phyloP scores from a whole-genome alignment of 1,284 basidiomycete species.

The Pyrrhoderma noxium region DNA sequence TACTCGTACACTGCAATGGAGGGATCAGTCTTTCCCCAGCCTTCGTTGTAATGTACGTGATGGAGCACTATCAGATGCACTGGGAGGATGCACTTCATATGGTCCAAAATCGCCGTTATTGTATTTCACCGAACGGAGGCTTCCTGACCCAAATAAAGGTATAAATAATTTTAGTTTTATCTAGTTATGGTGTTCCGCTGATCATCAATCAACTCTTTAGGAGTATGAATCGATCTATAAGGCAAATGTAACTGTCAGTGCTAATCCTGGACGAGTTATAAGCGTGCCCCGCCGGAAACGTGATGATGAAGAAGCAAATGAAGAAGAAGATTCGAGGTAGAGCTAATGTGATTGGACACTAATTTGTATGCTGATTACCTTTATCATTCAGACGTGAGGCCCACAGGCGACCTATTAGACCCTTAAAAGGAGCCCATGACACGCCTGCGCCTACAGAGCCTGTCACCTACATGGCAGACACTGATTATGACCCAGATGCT shows the following conservation, averaged over 20 bases:
- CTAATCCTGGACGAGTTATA: slow-evolving; percentile 37
- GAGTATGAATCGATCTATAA: slow-evolving; percentile 88
- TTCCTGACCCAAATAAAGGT: slow-evolving; percentile 86
- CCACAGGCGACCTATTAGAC: slow-evolving; percentile 30
- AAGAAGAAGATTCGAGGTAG: slow-evolving; percentile 50
- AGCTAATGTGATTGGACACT: slow-evolving; percentile 13
- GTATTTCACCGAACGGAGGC: slow-evolving; percentile 82
- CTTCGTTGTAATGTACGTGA: slow-evolving; percentile 89
- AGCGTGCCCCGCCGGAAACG: slow-evolving; percentile 55
- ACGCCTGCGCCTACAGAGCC: slow-evolving; percentile 20
- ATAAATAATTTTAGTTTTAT: slow-evolving; percentile 18
- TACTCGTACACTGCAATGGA: slow-evolving; percentile 89
- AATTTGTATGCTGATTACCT: slow-evolving; percentile 7
- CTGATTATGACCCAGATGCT: slow-evolving; percentile 36
- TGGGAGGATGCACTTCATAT: slow-evolving; percentile 81
- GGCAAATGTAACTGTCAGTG: slow-evolving; percentile 57
- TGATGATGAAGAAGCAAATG: slow-evolving; percentile 55
- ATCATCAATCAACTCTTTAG: slow-evolving; percentile 30
- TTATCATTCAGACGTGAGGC: slow-evolving; percentile 38
- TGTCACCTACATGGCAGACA: background rate
- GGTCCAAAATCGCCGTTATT: slow-evolving; percentile 86
- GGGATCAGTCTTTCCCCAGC: slow-evolving; percentile 84
- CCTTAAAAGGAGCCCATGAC: slow-evolving; percentile 27
- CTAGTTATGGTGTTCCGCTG: background rate
- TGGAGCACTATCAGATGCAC: slow-evolving; percentile 72